Percentiles rank a stretch among this genome's conserved stretches.
These are phyloP conservation scores for Paratrimastix pyriformis DNA, from an alignment of 78 protist species.

Conservation along the genomic window DNA sequence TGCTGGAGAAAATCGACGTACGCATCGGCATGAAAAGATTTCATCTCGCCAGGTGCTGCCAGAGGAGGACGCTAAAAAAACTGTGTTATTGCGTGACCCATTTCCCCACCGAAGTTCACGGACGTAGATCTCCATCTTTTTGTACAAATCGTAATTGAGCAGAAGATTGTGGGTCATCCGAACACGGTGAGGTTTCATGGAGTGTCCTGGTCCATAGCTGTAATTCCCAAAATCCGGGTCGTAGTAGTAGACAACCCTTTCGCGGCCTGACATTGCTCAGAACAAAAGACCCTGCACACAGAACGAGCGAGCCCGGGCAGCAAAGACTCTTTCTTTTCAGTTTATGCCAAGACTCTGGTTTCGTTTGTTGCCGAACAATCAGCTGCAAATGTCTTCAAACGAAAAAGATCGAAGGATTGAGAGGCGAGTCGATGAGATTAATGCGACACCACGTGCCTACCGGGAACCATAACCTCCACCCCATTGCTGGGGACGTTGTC, in stretches of 20 bases:
- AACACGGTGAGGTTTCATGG: slow-evolving; percentile 95
- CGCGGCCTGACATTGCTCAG: not conserved
- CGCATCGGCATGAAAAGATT: slow-evolving; percentile 86
- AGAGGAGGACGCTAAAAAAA: slow-evolving; percentile 55
- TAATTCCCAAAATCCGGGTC: slow-evolving; percentile 34
- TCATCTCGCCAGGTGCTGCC: slow-evolving; percentile 70
- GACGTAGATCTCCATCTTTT: slow-evolving; percentile 65
- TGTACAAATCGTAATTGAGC: slow-evolving; percentile 78
- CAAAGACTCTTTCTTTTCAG: no score
- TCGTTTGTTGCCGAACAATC: no score
- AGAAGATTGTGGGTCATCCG: slow-evolving; percentile 82
- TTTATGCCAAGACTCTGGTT: no score
- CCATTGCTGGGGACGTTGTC: no score
- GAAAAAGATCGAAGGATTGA: no score
- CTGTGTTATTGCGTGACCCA: not conserved
- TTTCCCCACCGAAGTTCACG: not conserved
- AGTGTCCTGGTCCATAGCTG: slow-evolving; percentile 80
- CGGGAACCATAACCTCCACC: no score
- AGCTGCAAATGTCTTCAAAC: no score
- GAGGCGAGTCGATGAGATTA: no score
- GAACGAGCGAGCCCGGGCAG: no score
- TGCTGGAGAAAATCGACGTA: slow-evolving; percentile 79
- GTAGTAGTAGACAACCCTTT: not conserved
- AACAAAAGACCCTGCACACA: no score
- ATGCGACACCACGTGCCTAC: no score